Base-by-base conservation (phyloP, 1,284 basidiomycete species). In the Cronartium quercuum region DNA sequence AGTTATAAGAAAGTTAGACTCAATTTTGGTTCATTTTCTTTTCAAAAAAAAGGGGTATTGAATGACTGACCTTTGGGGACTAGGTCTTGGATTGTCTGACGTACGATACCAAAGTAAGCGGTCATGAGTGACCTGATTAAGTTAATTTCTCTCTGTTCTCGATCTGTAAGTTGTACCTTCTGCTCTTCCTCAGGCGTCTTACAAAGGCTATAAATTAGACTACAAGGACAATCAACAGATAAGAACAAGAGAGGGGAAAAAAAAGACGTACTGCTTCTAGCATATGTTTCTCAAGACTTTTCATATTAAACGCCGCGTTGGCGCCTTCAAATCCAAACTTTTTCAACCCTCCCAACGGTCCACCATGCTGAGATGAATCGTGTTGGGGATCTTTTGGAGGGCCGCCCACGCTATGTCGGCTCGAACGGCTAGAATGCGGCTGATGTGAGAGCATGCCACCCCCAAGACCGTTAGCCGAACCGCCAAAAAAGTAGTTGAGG, bases 271-370 rank as follows among this genome's bases (percentile, higher is more conserved):
- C 81, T 24, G 81, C 81, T 64, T 83, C 82, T 18, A 83, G 78
- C 34, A 71, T 51, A 66, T 99, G 95, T 84, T 91, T 94, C 76
- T 94, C 93, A 65, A 98, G 85, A 80, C 92, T 95, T 86, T 94
- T 97, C 96, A 99, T 98, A 82, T 98, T 94, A 82, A 89, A 98
- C 47, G 92, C 94, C 64, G 94, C 91, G 79, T 87, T 90, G 80
- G 85, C 90, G 68, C 88, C 89, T 79, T 93, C 91, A 66, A 90
- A 81, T 38, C 84, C 84, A 71, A 87, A 82, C 82, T 89, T 40
- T 88, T 68, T 66, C 68, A 63, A 62, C 40, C 35, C 29, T 60
- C 57, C n/a, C 15, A 13, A 13, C 35, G 68, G 10, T 15, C n/a
- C 21, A 34, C 67, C 24, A 29, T 66, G 71, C 6, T 68, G 71